phyloP scores from a whole-genome alignment of 2,329 filamentous ascomycete genomes.

The Monilinia polystroma region DNA sequence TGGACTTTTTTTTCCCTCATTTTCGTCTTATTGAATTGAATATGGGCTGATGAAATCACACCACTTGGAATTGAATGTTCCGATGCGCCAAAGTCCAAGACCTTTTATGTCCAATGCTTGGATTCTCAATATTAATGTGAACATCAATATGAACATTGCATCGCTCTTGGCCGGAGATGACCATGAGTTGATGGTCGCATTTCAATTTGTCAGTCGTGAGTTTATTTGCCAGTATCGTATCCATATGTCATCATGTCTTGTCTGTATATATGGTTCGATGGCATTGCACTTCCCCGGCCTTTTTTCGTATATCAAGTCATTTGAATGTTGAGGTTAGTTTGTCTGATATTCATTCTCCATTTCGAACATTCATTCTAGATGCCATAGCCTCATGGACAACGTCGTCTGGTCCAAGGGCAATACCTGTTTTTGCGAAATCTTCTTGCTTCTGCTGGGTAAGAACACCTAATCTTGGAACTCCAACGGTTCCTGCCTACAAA shows the following conservation, averaged over 20 bases:
- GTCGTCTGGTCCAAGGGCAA: no score
- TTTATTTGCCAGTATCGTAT: not conserved
- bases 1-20: not conserved
- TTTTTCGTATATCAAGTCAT: no score
- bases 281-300: no score
- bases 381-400: no score
- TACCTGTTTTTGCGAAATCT: no score
- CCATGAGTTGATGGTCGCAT: not conserved
- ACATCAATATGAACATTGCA: no score
- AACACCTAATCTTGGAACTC: no score
- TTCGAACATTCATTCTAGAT: no score
- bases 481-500: not conserved
- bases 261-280: no score
- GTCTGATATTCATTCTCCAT: no score
- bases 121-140: not conserved
- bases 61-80: constrained; percentile 9
- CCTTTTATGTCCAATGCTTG: not conserved
- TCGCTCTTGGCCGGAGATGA: not conserved
- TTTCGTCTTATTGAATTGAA: not conserved
- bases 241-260: not conserved
- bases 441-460: no score
- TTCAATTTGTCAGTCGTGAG: not conserved
- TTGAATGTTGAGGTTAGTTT: no score
- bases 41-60: constrained; percentile 17
- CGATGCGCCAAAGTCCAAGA: not conserved